Evolutionary conservation across 2,329 filamentous ascomycete genomes (phyloP).

Genomic region (Raffaelea albimanens): DNA sequence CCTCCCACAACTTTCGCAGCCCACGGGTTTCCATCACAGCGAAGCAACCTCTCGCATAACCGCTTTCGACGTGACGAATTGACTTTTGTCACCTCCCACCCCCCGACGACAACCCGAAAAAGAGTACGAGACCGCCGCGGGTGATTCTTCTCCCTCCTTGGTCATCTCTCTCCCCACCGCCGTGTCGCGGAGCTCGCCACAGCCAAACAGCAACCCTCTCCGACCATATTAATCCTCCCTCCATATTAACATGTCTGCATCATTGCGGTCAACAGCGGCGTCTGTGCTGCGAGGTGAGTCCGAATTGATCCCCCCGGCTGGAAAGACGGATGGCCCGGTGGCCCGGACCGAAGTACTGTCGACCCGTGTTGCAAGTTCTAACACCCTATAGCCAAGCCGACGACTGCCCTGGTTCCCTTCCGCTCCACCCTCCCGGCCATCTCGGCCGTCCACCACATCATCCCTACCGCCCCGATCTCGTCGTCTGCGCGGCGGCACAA

Average conservation of each 20-base stretch:
- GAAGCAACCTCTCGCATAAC: no score
- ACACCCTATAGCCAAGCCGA: slow-evolving; percentile 51
- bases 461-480: slow-evolving; percentile 55
- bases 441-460: slow-evolving; percentile 31
- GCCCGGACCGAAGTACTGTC: no score
- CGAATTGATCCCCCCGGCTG: no score
- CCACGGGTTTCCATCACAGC: no score
- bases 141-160: no score
- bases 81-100: no score
- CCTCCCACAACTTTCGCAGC: no score
- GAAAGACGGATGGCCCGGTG: no score
- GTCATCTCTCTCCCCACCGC: background rate
- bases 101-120: no score
- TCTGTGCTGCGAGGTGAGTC: slow-evolving; percentile 42
- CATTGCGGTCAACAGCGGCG: slow-evolving; percentile 40
- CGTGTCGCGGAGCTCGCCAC: background rate
- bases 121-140: no score
- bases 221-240: background rate
- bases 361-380: no score
- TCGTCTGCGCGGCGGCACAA: slow-evolving; percentile 57
- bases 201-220: background rate
- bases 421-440: slow-evolving; percentile 29
- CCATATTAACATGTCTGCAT: slow-evolving; percentile 31
- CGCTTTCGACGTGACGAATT: no score
- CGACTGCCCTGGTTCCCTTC: slow-evolving; percentile 53